Evolutionary conservation across 495 filamentous ascomycete genomes (phyloP).

Genomic region (Penicillium fimorum): DNA sequence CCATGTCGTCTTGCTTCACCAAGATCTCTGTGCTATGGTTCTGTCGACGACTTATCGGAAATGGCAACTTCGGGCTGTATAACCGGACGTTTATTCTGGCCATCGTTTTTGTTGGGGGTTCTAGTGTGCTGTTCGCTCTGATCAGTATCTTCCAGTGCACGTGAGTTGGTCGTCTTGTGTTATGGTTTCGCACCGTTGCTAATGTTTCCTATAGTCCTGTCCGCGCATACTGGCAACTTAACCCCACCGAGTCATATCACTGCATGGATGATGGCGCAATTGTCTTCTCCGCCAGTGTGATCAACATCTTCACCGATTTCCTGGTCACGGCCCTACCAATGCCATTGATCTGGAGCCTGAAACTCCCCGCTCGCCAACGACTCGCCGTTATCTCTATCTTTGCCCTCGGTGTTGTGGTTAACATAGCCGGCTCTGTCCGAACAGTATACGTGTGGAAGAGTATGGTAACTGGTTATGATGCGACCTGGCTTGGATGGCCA

Average conservation of each 20-base stretch:
- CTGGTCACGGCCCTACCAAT: conserved; percentile 58
- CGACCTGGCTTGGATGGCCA: conserved; percentile 54
- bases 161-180: conserved; percentile 33
- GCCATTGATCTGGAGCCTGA: conserved; percentile 54
- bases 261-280: conserved; percentile 53
- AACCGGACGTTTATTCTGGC: conserved; percentile 42
- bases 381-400: conserved; percentile 59
- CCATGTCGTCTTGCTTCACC: conserved; percentile 50
- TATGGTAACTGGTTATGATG: conserved; percentile 49
- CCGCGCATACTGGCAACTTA: conserved; percentile 51
- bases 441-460: conserved; percentile 53
- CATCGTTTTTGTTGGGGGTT: conserved; percentile 45
- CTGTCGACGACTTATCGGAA: conserved; percentile 51
- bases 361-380: conserved; percentile 54
- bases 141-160: conserved; percentile 56
- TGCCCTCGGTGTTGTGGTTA: conserved; percentile 55
- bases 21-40: conserved; percentile 59
- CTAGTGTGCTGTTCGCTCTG: conserved; percentile 48
- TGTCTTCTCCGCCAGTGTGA: conserved; percentile 53
- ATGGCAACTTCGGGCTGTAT: conserved; percentile 37
- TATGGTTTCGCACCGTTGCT: background rate
- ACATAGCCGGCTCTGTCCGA: conserved; percentile 54
- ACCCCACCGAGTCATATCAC: conserved; percentile 32
- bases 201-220: conserved; percentile 43
- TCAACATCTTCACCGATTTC: conserved; percentile 62